Base-by-base conservation (phyloP, 2,329 filamentous ascomycete genomes). In the Byssothecium circinans region DNA sequence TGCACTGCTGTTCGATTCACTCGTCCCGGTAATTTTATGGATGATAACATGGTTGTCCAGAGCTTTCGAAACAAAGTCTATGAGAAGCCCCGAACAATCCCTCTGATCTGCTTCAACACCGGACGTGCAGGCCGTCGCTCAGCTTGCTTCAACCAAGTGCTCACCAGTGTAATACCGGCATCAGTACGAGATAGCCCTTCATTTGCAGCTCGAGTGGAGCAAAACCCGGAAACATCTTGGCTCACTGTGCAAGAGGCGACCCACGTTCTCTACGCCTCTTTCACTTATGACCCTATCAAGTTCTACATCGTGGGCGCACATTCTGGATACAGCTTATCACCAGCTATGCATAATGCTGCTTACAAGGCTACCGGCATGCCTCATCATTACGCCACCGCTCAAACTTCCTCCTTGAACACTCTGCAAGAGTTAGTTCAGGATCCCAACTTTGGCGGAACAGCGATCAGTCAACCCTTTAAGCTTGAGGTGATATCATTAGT, bases 231-330 rank as follows among this genome's bases (percentile, higher is more conserved):
- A 70, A 29, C 78, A 75, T 25, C 75, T 73, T 41, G 63, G 63
- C 67, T 88, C 11, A 89, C 86, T 0, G 78, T 85, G 0, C 71
- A 77, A 8, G 80, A 88, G 50, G 81, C 85, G 0, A 87, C 85
- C 5, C 72, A 80, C 50, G 82, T 85, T 1, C 75, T 90, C 0
- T 88, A 84, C 58, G 77, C 82, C 3, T 84, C 82, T 1, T 87
- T 86, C 48, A 75, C 86, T 1, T 81, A 84, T 42, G 84, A 89
- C 33, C 78, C 84, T 0, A 83, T 91, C 76, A 82, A 85, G 41
- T 83, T 88, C 45, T 88, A 87, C 56, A 85, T 91, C 27, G 81
- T 90, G 41, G 88, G 88, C n/a, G 84, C 81, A 45, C 85, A 85
- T 45, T 82, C 88, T 8, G 81, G 78, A 41, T 88, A 88, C 71